Evolutionary conservation across 2,329 filamentous ascomycete genomes (phyloP).

Genomic region (Diplodia seriata): DNA sequence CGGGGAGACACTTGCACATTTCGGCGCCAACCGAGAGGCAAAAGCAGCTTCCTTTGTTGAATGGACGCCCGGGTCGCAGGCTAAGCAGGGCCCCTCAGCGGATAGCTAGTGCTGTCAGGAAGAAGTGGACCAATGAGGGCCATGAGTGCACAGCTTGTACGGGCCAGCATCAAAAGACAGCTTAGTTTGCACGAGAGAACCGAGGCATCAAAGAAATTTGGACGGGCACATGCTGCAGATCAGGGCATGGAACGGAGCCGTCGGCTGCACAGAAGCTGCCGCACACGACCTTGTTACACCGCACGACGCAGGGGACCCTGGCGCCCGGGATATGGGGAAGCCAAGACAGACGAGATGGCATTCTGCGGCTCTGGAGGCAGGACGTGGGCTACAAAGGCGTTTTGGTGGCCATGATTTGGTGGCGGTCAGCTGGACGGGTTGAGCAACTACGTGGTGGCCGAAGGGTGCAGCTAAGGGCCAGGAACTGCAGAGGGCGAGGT

Average conservation of each 20-base stretch:
- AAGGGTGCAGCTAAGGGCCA: conserved; percentile 3
- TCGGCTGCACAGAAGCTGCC: conserved; percentile 21
- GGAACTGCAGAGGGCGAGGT: not conserved
- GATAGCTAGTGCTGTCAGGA: conserved; percentile 13
- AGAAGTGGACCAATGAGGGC: conserved; percentile 12
- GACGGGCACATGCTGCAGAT: conserved; percentile 27
- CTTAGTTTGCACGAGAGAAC: conserved; percentile 6
- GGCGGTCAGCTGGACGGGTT: conserved; percentile 4
- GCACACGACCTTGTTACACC: conserved; percentile 3
- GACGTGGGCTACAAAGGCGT: not conserved
- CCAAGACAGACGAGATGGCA: not conserved
- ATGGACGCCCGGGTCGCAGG: conserved; percentile 2
- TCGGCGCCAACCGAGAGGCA: conserved; percentile 21
- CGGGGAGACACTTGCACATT: conserved; percentile 19
- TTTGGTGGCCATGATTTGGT: not conserved
- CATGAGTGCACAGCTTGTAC: not conserved
- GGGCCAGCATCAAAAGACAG: conserved; percentile 10
- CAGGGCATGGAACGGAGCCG: conserved; percentile 15
- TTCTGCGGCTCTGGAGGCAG: conserved; percentile 6
- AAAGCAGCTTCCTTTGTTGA: conserved; percentile 20
- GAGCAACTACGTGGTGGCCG: not conserved
- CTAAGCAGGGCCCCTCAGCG: conserved; percentile 20
- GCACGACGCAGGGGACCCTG: conserved; percentile 20
- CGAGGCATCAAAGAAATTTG: conserved; percentile 17
- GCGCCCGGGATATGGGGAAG: conserved; percentile 7